phyloP scores from a whole-genome alignment of 305 asterid species.

The Plantago lanceolata region DNA sequence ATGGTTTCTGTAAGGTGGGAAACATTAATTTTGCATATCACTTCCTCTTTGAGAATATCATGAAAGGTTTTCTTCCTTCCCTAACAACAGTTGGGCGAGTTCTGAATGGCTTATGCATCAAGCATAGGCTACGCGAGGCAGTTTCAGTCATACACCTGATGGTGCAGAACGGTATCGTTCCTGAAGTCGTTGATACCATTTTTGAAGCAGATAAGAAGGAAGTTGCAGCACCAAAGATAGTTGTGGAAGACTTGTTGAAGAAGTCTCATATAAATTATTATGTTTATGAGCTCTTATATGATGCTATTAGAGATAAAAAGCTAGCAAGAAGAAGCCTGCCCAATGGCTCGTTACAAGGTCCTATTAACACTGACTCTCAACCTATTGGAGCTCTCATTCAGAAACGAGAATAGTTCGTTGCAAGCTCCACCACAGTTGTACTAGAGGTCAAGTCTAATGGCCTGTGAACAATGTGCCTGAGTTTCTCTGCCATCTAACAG shows the following conservation, averaged over 20 bases:
- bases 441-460: no score
- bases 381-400: conserved; percentile 14
- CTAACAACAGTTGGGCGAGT: conserved; percentile 67
- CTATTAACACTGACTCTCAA: conserved; percentile 21
- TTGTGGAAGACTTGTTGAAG: conserved; percentile 73
- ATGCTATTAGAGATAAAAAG: conserved; percentile 72
- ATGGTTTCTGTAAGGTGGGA: conserved; percentile 78
- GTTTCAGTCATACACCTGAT: conserved; percentile 59
- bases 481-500: no score
- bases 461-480: no score
- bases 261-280: conserved; percentile 62
- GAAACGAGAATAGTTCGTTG: conserved; percentile 9
- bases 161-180: conserved; percentile 74
- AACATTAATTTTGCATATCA: conserved; percentile 49
- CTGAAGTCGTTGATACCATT: conserved; percentile 60
- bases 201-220: conserved; percentile 71
- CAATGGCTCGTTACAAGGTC: conserved; percentile 21
- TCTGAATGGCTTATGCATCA: conserved; percentile 67
- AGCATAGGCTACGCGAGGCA: conserved; percentile 60
- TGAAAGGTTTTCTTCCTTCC: conserved; percentile 54
- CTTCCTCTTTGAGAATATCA: conserved; percentile 50
- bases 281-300: conserved; percentile 70
- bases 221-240: conserved; percentile 81
- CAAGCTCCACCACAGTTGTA: conserved; percentile 9
- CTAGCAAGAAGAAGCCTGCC: conserved; percentile 40